These are phyloP conservation scores for Leucaena leucocephala DNA, from an alignment of 306 rosid species.

Conservation along the genomic window DNA sequence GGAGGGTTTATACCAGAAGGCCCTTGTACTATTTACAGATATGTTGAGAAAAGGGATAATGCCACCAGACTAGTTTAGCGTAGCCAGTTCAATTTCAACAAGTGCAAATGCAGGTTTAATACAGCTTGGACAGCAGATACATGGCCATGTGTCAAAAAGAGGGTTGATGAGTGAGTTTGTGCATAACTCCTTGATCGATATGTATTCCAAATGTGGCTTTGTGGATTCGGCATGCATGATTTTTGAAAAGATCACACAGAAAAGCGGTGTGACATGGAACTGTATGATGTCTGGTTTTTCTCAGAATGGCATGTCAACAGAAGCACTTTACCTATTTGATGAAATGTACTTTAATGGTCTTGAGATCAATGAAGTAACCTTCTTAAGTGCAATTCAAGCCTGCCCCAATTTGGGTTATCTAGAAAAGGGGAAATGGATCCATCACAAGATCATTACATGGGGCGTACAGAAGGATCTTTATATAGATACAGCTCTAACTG, in stretches of 20 bases:
- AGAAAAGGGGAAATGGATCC: constrained; percentile 91
- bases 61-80: constrained; percentile 70
- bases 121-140: constrained; percentile 74
- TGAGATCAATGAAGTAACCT: constrained; percentile 69
- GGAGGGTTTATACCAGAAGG: constrained; percentile 57
- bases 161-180: constrained; percentile 71
- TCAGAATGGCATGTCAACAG: constrained; percentile 67
- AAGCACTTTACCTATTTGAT: constrained; percentile 77
- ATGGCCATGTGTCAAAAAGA: constrained; percentile 69
- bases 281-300: constrained; percentile 84
- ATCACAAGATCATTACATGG: constrained; percentile 67
- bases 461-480: constrained; percentile 59
- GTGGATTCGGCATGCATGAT: constrained; percentile 58
- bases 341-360: constrained; percentile 56
- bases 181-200: constrained; percentile 74
- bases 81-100: constrained; percentile 82
- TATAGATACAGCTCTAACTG: constrained; percentile 68
- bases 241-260: constrained; percentile 48
- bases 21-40: constrained; percentile 55
- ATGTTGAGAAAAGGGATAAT: constrained; percentile 60
- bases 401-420: constrained; percentile 78
- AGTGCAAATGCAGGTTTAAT: constrained; percentile 62
- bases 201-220: constrained; percentile 88
- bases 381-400: constrained; percentile 86
- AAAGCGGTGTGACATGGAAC: constrained; percentile 78